Base-by-base conservation (phyloP, 257 asterid species). In the Nyctanthes arbortristis region DNA sequence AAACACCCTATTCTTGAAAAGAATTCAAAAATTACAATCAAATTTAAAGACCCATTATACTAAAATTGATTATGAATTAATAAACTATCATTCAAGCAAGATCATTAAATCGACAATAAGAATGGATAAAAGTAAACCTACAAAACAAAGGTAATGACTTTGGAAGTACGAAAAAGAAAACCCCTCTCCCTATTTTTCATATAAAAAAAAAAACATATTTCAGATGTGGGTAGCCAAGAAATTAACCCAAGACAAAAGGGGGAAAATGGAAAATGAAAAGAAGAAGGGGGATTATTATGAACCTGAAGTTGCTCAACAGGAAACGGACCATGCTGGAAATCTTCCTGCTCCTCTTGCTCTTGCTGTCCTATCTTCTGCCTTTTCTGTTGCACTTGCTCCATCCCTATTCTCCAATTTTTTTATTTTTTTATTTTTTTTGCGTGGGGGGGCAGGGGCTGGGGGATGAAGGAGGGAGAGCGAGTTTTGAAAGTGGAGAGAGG, bases 251-350 rank as follows among this genome's bases (percentile, higher is more conserved):
- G n/a, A 14, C 12, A 12, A 55, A 2, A 3, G 35, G 52, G 59
- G 16, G 25, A 31, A 45, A 2, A 14, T 56, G 45, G n/a, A 5
- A 32, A 52, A 66, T 28, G 5, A 39, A 35, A 22, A 54, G 36
- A 59, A 39, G 24, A 16, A 39, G 12, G 16, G 3, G 13, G 43
- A 39, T 49, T n/a, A n/a, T n/a, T 61, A 62, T n/a, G 16, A 37
- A 91, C 96, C 96, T 88, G 97, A 62, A 88, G 96, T 72, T 87
- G 90, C 70, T 91, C 96, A 61, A 91, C 67, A 11, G 95, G 97
- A 45, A 75, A 82, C 74, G 97, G 97, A 52, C 94, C 96, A 4
- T 87, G 89, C 71, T 85, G 95, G 67, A 85, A 56, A 13, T 89
- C 96, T 18, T 89, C 97, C 0, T 32, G 2, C 64, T 89, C 97